Base-by-base conservation (phyloP, 2,329 filamentous ascomycete genomes). In the Allantophomopsis lycopodina region DNA sequence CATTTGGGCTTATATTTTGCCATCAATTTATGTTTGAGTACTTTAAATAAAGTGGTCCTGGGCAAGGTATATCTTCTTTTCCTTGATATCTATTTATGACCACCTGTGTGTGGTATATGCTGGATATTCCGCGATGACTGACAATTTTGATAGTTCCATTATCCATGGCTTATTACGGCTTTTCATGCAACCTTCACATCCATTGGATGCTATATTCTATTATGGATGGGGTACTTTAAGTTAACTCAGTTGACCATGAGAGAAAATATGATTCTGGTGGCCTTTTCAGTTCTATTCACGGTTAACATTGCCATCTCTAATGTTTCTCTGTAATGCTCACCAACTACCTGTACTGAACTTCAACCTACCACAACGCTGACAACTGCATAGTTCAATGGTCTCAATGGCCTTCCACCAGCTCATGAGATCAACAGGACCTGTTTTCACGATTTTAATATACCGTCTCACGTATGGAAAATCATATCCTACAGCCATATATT, bases 371-470 rank as follows among this genome's bases (percentile, higher is more conserved):
- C 17, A 20, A 32, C 16, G 21, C n/a, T 18, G 6, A 34, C 32
- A 34, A 8, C 7, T 12, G 12, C 7, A 34, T n/a, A 57, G 53
- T 31, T 62, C 60, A 44, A 66, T 74, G 65, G 73, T 75, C 31
- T 77, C 74, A 1, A 70, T 79, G n/a, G 70, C 75, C 2, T 79
- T 79, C 56, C 76, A 78, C 55, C 74, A 79, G 54, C 73, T 76
- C 42, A 68, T 78, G 55, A 68, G 74, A 46, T 75, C 74, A 44
- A 71, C 73, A 15, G 71, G 66, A 43, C 74, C 75, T 20, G 65
- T 77, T 49, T 73, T 77, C 53, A 76, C 74, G 39, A 69, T 77
- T 41, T 54, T 74, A 45, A 74, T 79, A 53, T 76, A 73, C 60
- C 68, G 70, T 38, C 50, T 71, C 38, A 65, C 65, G 51, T 76